These are phyloP conservation scores for Fusarium domesticum DNA, from an alignment of 2,329 filamentous ascomycete genomes.

Conservation along the genomic window DNA sequence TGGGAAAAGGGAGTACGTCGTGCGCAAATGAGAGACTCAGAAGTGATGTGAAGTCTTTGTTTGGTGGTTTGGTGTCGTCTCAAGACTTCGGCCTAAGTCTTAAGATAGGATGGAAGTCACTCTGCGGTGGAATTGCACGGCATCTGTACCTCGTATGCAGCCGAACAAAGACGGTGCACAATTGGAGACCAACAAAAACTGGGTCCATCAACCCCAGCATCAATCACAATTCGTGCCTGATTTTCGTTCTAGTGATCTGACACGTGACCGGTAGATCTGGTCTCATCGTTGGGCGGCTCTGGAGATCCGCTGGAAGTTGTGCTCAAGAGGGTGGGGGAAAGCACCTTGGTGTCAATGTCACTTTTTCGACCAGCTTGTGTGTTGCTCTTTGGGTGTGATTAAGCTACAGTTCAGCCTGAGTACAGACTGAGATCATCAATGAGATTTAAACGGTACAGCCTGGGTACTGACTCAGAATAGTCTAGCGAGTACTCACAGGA, in stretches of 20 bases:
- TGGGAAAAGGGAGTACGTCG: conserved; percentile 13
- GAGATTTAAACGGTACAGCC: too few relatives aligned
- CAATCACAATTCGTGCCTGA: conserved; percentile 19
- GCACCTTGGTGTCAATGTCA: conserved; percentile 29
- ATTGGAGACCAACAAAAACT: conserved; percentile 10
- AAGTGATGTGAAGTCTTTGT: conserved; percentile 20
- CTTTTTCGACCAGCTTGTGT: neutral
- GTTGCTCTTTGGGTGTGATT: conserved; percentile 2
- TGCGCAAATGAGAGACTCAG: conserved; percentile 6
- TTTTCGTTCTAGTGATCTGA: conserved; percentile 14
- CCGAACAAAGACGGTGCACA: conserved; percentile 18
- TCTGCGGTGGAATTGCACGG: conserved; percentile 33
- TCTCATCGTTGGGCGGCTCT: conserved; percentile 13
- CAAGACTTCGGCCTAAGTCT: conserved; percentile 22
- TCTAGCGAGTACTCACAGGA: too few relatives aligned
- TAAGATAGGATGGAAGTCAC: conserved; percentile 33
- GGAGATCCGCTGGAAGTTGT: conserved; percentile 9
- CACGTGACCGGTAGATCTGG: conserved; percentile 24
- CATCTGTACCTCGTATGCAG: conserved; percentile 35
- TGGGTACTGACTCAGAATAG: too few relatives aligned
- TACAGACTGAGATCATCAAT: conserved; percentile 2
- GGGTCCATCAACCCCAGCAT: conserved; percentile 11
- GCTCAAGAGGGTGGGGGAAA: conserved; percentile 24
- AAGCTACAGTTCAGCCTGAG: too few relatives aligned
- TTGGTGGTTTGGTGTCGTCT: conserved; percentile 19